Evolutionary conservation across 176 grass and related monocot species (phyloP).

Genomic region (Hyparrhenia diplandra): DNA sequence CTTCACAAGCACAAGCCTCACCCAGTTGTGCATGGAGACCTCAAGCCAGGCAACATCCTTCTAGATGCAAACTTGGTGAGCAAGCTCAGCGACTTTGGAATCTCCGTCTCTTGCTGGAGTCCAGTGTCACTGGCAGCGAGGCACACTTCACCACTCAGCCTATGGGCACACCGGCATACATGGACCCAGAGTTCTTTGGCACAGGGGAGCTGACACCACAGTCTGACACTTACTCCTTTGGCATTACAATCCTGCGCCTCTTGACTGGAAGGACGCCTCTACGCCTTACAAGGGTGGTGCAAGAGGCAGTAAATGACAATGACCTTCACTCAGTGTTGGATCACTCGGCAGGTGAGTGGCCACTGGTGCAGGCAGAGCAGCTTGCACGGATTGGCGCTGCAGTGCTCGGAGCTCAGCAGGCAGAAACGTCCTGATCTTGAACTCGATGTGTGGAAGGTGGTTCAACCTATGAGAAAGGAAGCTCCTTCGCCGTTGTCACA

Average conservation of each 20-base stretch:
- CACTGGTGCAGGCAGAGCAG: slow-evolving; percentile 38
- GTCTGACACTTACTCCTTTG: slow-evolving; percentile 64
- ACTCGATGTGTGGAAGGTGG: slow-evolving; percentile 39
- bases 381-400: slow-evolving; percentile 44
- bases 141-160: slow-evolving; percentile 24
- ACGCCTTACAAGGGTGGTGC: slow-evolving; percentile 32
- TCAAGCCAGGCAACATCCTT: slow-evolving; percentile 63
- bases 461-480: slow-evolving; percentile 48
- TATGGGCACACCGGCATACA: slow-evolving; percentile 49
- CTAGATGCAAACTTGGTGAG: slow-evolving; percentile 54
- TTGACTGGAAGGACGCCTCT: slow-evolving; percentile 44
- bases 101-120: slow-evolving; percentile 44
- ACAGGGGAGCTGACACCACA: slow-evolving; percentile 48
- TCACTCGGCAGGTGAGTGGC: slow-evolving; percentile 43
- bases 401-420: slow-evolving; percentile 40
- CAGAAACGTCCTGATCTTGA: slow-evolving; percentile 44
- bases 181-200: slow-evolving; percentile 56
- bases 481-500: not conserved
- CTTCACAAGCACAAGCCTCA: slow-evolving; percentile 57
- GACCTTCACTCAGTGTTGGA: slow-evolving; percentile 37
- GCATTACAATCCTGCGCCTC: slow-evolving; percentile 51
- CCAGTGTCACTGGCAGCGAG: slow-evolving; percentile 13
- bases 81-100: slow-evolving; percentile 57
- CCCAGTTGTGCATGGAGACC: slow-evolving; percentile 59
- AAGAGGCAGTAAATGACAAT: slow-evolving; percentile 23